phyloP scores from a whole-genome alignment of 116 monocot species.

The Zostera marina region DNA sequence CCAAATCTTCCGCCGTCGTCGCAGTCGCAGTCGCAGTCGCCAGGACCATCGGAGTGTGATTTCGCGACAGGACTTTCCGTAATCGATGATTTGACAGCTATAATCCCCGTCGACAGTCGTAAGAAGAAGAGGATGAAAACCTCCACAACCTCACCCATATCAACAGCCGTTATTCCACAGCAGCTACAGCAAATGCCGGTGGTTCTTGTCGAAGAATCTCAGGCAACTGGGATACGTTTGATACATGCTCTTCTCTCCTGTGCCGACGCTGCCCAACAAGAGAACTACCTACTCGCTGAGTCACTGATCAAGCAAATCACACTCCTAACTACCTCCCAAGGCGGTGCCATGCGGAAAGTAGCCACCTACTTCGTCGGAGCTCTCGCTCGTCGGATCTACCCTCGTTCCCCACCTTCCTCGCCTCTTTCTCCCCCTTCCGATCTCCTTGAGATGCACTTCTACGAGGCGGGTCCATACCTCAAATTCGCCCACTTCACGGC shows the following conservation, averaged over 20 bases:
- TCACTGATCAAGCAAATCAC: conserved; percentile 57
- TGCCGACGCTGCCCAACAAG: conserved; percentile 69
- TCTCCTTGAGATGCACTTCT: conserved; percentile 64
- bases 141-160: neutral
- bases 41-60: neutral
- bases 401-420: conserved; percentile 5
- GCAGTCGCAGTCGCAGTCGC: conserved; percentile 2
- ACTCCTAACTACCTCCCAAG: conserved; percentile 47
- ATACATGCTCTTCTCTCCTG: conserved; percentile 50
- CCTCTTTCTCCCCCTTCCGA: conserved; percentile 18
- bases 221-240: conserved; percentile 49
- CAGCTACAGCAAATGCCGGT: conserved; percentile 3
- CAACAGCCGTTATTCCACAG: neutral
- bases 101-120: neutral
- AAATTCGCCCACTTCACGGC: conserved; percentile 82
- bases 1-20: conserved; percentile 22
- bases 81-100: conserved; percentile 4
- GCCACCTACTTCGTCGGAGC: conserved; percentile 71
- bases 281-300: conserved; percentile 45
- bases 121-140: conserved; percentile 5
- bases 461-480: conserved; percentile 65
- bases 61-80: neutral
- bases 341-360: conserved; percentile 77
- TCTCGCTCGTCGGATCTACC: conserved; percentile 59
- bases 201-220: conserved; percentile 42